These are phyloP conservation scores for Colletotrichum filicis DNA, from an alignment of 2,329 filamentous ascomycete species.

Conservation along the genomic window DNA sequence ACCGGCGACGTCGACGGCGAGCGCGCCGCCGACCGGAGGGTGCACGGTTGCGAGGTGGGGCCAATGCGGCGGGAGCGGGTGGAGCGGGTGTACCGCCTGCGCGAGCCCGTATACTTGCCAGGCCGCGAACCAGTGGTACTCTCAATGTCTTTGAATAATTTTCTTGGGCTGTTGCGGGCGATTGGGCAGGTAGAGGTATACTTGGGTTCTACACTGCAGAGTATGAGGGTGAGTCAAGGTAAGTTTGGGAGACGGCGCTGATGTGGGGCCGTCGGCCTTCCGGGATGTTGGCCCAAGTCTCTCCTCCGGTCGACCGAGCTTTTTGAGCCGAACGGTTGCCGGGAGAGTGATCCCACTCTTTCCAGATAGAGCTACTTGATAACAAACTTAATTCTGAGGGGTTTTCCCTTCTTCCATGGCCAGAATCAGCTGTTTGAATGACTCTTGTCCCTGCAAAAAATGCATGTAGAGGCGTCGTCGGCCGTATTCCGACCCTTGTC, in stretches of 20 bases:
- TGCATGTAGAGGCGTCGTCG: neutral
- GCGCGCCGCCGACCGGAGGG: constrained; percentile 17
- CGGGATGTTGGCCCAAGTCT: neutral
- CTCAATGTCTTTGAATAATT: constrained; percentile 30
- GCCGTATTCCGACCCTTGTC: neutral
- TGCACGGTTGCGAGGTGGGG: constrained; percentile 32
- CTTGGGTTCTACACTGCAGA: neutral
- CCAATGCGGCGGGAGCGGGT: constrained; percentile 38
- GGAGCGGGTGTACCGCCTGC: constrained; percentile 30
- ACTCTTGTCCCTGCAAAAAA: neutral
- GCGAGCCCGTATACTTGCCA: constrained; percentile 32
- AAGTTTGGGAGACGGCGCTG: neutral
- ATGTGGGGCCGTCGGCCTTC: too few species aligned
- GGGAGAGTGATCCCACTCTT: neutral
- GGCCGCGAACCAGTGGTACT: constrained; percentile 34
- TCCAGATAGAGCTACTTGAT: neutral
- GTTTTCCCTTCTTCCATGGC: neutral
- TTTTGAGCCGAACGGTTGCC: neutral
- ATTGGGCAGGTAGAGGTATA: neutral
- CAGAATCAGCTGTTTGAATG: neutral
- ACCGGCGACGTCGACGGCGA: constrained; percentile 28
- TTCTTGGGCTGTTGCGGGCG: too few species aligned
- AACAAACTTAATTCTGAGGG: neutral
- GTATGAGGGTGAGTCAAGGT: too few species aligned
- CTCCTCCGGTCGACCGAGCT: neutral